Evolutionary conservation across 2,329 filamentous ascomycete species (phyloP).

Genomic region (Gnomoniopsis sp.): DNA sequence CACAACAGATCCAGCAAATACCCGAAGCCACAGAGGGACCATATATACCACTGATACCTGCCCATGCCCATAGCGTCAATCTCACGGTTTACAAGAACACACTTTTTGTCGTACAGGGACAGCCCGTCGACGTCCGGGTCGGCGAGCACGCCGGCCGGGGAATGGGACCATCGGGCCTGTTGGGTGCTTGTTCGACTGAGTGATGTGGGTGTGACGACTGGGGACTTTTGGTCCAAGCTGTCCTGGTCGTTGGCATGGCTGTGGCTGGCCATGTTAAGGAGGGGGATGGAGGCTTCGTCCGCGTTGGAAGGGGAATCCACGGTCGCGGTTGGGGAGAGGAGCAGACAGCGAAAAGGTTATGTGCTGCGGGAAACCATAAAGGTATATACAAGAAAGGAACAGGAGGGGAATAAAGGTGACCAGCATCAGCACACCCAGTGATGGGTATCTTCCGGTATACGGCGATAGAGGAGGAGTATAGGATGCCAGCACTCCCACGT

Average conservation of each 20-base stretch:
- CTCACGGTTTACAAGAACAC: constrained; percentile 30
- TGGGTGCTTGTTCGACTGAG: not conserved
- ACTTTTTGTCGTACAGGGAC: constrained; percentile 16
- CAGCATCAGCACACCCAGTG: not conserved
- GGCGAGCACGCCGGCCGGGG: constrained; percentile 5
- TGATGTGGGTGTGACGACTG: not conserved
- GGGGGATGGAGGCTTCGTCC: constrained; percentile 13
- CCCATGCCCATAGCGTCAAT: constrained; percentile 52
- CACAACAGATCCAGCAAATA: constrained; percentile 55
- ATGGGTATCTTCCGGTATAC: not conserved
- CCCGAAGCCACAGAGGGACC: constrained; percentile 50
- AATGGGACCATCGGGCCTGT: not conserved
- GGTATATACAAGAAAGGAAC: not conserved
- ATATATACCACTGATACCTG: constrained; percentile 50
- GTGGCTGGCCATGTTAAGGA: constrained; percentile 12
- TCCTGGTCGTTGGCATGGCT: not conserved
- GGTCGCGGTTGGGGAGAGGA: not conserved
- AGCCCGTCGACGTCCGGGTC: constrained; percentile 12
- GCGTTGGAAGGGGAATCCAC: constrained; percentile 2
- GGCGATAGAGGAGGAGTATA: not conserved
- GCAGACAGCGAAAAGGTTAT: not conserved
- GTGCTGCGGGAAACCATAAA: not conserved
- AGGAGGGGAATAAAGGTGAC: not conserved
- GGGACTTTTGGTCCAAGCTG: constrained; percentile 4
- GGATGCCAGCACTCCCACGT: not conserved